Base-by-base conservation (phyloP, 1,284 basidiomycete species). In the Moesziomyces antarcticus region DNA sequence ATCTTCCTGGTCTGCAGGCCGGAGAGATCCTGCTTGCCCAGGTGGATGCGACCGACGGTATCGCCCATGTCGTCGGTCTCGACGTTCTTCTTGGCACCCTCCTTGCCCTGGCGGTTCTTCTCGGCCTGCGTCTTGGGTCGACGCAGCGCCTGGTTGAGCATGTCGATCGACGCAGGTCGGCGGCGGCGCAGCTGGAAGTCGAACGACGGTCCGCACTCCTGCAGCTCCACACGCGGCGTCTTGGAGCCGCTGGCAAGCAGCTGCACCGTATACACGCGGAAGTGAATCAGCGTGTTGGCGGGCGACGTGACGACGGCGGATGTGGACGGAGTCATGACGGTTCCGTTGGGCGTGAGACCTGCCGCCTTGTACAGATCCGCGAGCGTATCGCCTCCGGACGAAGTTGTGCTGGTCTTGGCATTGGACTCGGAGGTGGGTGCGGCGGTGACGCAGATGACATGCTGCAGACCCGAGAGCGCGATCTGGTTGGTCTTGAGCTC, bases 31-130 rank as follows among this genome's bases (percentile, higher is more conserved):
- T 99, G 96, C 85, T 90, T 92, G 60, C 87, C 93, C 49, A 99
- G 85, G 85, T 98, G 96, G 54, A 99, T 89, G 65, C 90, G 88
- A 49, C 95, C 96, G 73, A 96, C 89, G 85, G 95, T 86, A 85
- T 99, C 94, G 61, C 96, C 96, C 96, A 98, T 97, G 85, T 94
- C 93, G 86, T 99, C 96, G 72, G 94, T 93, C 87, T 97, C 94
- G 84, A 95, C 85, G 66, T 86, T 86, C 80, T 86, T 86, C 85
- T 97, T 97, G 89, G 93, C 94, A 85, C 89, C 89, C 6, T 73
- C 64, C 88, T 93, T 94, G 58, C 82, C 82, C 86, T 93, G 93
- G 74, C 88, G 88, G 65, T 75, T 82, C 73, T 73, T 77, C 75
- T 82, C 73, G 86, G 93, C 93, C 85, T 91, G 91, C 70, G 97